phyloP scores from a whole-genome alignment of 768 basidiomycete genomes.

The Rhizopogon vulgaris region DNA sequence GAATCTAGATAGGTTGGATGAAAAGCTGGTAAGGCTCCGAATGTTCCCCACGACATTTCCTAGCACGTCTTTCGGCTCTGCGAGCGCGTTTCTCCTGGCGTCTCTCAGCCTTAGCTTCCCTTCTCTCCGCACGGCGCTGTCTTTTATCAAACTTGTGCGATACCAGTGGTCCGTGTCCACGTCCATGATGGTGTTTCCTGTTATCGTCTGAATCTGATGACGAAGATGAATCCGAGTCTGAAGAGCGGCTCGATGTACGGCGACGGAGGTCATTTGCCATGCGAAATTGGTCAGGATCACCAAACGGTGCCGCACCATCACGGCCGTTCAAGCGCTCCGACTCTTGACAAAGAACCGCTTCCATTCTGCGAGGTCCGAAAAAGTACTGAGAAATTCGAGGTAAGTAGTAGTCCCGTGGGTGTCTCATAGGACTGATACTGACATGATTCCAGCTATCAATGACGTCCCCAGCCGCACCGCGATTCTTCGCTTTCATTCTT shows the following conservation, averaged over 20 bases:
- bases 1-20: slow-evolving; percentile 5
- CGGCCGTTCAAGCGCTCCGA: slow-evolving; percentile 23
- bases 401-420: not conserved
- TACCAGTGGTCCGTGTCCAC: not conserved
- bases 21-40: slow-evolving; percentile 16
- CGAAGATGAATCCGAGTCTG: not conserved
- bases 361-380: slow-evolving; percentile 40
- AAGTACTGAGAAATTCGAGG: slow-evolving; percentile 31
- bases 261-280: slow-evolving; percentile 15
- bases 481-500: slow-evolving; percentile 32
- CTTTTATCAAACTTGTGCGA: slow-evolving; percentile 4
- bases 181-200: not conserved
- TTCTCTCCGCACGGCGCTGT: slow-evolving; percentile 3
- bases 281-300: slow-evolving; percentile 13
- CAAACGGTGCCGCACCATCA: slow-evolving; percentile 14
- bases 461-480: slow-evolving; percentile 31
- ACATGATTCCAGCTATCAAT: slow-evolving; percentile 50
- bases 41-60: slow-evolving; percentile 14
- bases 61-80: slow-evolving; percentile 8
- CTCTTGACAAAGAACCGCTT: slow-evolving; percentile 32
- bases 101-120: slow-evolving; percentile 8
- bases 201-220: slow-evolving; percentile 10
- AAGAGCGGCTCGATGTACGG: not conserved
- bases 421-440: slow-evolving; percentile 12
- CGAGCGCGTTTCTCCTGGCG: slow-evolving; percentile 10